Evolutionary conservation across 306 rosid genomes (phyloP).

Genomic region (Coriaria nepalensis): DNA sequence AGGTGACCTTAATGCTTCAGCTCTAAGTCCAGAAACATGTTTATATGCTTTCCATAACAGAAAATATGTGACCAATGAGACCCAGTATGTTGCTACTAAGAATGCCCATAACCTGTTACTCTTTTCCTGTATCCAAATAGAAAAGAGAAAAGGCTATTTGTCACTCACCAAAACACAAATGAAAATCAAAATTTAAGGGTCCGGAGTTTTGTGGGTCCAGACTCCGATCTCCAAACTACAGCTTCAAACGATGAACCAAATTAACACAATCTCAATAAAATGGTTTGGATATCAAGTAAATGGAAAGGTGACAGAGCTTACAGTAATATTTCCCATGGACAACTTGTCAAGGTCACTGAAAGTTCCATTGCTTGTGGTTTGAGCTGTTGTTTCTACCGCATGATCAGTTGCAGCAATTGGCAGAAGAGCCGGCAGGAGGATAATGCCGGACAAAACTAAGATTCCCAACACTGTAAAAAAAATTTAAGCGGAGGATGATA

Average conservation of each 20-base stretch:
- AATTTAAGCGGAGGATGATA: not conserved
- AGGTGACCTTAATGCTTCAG: slow-evolving; percentile 52
- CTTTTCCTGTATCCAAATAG: slow-evolving; percentile 21
- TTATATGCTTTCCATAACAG: slow-evolving; percentile 81
- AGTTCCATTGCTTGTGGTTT: slow-evolving; percentile 33
- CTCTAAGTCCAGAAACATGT: slow-evolving; percentile 46
- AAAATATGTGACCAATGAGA: slow-evolving; percentile 52
- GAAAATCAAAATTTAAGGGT: not conserved
- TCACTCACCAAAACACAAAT: not conserved
- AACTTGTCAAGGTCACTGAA: slow-evolving; percentile 58
- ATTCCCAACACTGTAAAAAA: slow-evolving; percentile 50
- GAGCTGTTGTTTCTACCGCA: slow-evolving; percentile 3
- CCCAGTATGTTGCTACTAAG: slow-evolving; percentile 55
- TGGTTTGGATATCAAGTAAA: not conserved
- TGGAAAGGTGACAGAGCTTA: slow-evolving; percentile 15
- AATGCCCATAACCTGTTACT: slow-evolving; percentile 78
- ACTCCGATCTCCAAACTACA: not conserved
- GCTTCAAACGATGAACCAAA: not conserved
- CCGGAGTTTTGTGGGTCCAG: too few species aligned
- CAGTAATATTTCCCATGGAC: slow-evolving; percentile 56
- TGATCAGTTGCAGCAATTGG: slow-evolving; percentile 57
- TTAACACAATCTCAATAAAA: not conserved
- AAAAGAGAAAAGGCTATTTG: slow-evolving; percentile 7
- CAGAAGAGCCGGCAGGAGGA: slow-evolving; percentile 75
- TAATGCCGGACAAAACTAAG: slow-evolving; percentile 46